Conservation (phyloP, 176 grass and related monocot species). For the Chloris gayana region DNA sequence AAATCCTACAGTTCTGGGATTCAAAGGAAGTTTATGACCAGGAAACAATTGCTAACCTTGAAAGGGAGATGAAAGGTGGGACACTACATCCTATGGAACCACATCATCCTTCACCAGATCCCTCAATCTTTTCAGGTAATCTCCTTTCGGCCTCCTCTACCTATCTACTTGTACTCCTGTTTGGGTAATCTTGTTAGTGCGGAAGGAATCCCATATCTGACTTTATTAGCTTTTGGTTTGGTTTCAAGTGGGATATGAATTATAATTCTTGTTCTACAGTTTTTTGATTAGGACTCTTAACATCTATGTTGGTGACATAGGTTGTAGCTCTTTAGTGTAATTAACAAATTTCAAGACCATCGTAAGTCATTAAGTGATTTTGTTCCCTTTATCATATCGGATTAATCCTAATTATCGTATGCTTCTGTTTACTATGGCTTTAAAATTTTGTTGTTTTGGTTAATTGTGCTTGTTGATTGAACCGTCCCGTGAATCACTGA, state of each 20-base stretch:
- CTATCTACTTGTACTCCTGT: constrained; percentile 6
- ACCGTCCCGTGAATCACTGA: not conserved
- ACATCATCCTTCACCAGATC: constrained; percentile 58
- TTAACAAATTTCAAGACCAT: not conserved
- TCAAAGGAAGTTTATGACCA: constrained; percentile 91
- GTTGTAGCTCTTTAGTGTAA: not conserved
- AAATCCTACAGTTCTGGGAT: constrained; percentile 95
- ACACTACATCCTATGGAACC: constrained; percentile 27
- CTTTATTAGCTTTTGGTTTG: not conserved
- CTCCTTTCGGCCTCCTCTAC: constrained; percentile 18
- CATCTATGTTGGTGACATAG: not conserved
- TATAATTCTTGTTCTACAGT: not conserved
- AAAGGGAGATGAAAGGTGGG: constrained; percentile 82
- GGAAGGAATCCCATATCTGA: not conserved
- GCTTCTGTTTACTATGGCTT: not conserved
- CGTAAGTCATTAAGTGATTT: not conserved
- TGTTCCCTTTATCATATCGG: not conserved
- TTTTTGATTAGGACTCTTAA: not conserved
- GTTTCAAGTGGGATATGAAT: not conserved
- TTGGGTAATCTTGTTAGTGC: too few species aligned
- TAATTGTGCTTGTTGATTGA: not conserved
- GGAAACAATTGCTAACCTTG: constrained; percentile 66
- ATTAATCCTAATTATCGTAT: not conserved
- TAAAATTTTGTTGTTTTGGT: constrained; percentile 7
- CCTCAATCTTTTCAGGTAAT: constrained; percentile 42